Evolutionary conservation across 495 filamentous ascomycete species (phyloP), one percentile per base, ranked within the genome.

Genomic region (Hypoxylon crocopeplum): DNA sequence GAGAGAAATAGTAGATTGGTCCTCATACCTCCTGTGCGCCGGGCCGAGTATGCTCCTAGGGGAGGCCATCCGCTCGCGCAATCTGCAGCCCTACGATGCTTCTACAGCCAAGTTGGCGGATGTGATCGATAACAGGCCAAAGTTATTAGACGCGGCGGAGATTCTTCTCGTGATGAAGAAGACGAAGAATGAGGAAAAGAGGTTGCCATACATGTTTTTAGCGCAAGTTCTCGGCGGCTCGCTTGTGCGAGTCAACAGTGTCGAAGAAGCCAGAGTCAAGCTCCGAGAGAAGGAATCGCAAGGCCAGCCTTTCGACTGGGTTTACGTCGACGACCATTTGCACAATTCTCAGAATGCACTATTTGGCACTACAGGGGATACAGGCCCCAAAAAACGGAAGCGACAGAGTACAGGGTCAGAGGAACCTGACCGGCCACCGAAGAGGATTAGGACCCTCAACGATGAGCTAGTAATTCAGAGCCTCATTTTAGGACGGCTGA

Each of bases 401-500:
- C 74, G 80, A 51, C 72, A 66, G 11, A 72, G 72, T 21, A 68
- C 59, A 30, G 68, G 49, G 11, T 51, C 63, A 13, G 69, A 70
- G 17, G 69, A 63, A 36, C 60, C 60, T 36, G 65, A 74, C 53
- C 62, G 52, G 55, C 66, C 77, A 44, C 66, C 62, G 46, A 80
- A 82, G 61, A 79, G 70, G 62, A 75, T 88, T 30, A 82, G 79
- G 68, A 75, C 74, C 68, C 81, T 96, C 37, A 88, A 87, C 25
- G 90, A 96, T 74, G 93, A 98, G 68, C 85, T 91, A 68, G 84
- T 98, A 24, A 86, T 96, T 51, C 95, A 98, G 77, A 97, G 92
- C 70, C 74, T 98, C 56, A 97, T 98, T 58, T 66, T 97, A 47
- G 94, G 93, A 4, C 83, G 83, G 49, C 64, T 97, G 58, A 79